A percentile compares a stretch with the other conserved stretches of the same genome.
Evolutionary conservation across 1,284 basidiomycete genomes (phyloP).

Genomic region (Trichosporon ovoides): DNA sequence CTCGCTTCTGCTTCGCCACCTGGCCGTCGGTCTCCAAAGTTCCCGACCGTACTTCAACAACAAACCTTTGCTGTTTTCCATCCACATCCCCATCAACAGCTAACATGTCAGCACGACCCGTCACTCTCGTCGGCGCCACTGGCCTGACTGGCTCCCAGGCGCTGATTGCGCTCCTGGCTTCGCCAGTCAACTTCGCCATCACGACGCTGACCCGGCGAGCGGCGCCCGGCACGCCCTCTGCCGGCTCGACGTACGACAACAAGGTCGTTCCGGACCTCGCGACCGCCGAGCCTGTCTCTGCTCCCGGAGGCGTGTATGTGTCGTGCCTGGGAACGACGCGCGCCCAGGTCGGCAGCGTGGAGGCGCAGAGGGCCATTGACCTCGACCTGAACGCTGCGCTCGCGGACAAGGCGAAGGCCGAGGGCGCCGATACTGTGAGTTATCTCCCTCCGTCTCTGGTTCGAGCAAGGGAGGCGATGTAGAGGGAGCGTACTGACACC

Average conservation of each 20-base stretch:
- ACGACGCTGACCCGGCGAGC: conserved; percentile 39
- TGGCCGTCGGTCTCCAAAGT: no score
- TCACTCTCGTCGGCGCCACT: conserved; percentile 44
- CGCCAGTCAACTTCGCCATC: conserved; percentile 30
- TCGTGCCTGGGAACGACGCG: conserved; percentile 43
- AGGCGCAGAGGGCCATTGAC: conserved; percentile 37
- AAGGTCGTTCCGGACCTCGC: conserved; percentile 27
- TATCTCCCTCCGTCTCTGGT: not conserved
- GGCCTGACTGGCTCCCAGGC: conserved; percentile 43
- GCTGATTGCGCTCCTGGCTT: conserved; percentile 29
- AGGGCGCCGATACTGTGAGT: conserved; percentile 40
- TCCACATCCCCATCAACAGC: no score
- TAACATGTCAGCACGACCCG: conserved; percentile 6
- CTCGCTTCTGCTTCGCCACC: no score
- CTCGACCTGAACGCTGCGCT: conserved; percentile 38
- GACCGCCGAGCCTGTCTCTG: conserved; percentile 14
- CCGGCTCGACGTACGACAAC: conserved; percentile 25
- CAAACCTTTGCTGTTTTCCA: no score
- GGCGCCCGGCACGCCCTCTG: conserved; percentile 10
- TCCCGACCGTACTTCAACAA: no score
- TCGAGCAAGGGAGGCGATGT: no score
- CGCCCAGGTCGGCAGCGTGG: conserved; percentile 33
- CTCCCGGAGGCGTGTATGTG: conserved; percentile 30
- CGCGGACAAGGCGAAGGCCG: conserved; percentile 37
- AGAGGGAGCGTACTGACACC: no score